A percentile compares a stretch with the other conserved stretches of the same genome.
phyloP scores from a whole-genome alignment of 2,329 filamentous ascomycete genomes.

The Fusarium decemcellulare region DNA sequence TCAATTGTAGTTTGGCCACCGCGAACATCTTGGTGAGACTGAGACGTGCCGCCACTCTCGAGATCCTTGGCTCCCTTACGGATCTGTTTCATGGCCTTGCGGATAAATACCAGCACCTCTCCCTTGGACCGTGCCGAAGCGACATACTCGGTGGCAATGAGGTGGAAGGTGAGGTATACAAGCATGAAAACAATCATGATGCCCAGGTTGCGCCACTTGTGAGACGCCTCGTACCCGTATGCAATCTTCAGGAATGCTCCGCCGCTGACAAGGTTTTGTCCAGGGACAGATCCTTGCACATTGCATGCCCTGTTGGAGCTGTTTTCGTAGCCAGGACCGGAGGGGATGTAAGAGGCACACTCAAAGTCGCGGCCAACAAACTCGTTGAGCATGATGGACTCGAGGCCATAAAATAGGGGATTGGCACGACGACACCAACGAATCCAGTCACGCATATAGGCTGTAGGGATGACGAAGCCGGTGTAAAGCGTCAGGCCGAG shows the following conservation, averaged over 20 bases:
- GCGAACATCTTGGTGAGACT: too few relatives aligned
- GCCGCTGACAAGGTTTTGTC: constrained; percentile 34
- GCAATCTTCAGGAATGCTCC: constrained; percentile 24
- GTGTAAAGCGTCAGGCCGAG: constrained; percentile 62
- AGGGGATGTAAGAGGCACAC: constrained; percentile 59
- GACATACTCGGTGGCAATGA: constrained; percentile 36
- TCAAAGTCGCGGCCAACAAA: constrained; percentile 62
- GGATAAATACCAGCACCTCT: constrained; percentile 41
- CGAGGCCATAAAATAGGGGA: constrained; percentile 74
- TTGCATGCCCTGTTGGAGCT: constrained; percentile 26
- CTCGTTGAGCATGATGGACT: constrained; percentile 75
- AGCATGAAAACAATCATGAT: constrained; percentile 40
- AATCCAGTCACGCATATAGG: constrained; percentile 64
- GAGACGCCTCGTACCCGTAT: constrained; percentile 30
- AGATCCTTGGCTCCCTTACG: constrained; percentile 65
- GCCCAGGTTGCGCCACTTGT: constrained; percentile 41
- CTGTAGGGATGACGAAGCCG: constrained; percentile 60
- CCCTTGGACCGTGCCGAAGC: constrained; percentile 42
- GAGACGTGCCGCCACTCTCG: not conserved
- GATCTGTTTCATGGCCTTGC: constrained; percentile 36
- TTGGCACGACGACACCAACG: constrained; percentile 77
- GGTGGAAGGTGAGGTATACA: constrained; percentile 38
- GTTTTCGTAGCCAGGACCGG: constrained; percentile 35
- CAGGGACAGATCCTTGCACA: constrained; percentile 24
- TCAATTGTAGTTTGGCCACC: too few relatives aligned